Evolutionary conservation across 768 basidiomycete species (phyloP).

Genomic region (Omphalotus guepiniiformis): DNA sequence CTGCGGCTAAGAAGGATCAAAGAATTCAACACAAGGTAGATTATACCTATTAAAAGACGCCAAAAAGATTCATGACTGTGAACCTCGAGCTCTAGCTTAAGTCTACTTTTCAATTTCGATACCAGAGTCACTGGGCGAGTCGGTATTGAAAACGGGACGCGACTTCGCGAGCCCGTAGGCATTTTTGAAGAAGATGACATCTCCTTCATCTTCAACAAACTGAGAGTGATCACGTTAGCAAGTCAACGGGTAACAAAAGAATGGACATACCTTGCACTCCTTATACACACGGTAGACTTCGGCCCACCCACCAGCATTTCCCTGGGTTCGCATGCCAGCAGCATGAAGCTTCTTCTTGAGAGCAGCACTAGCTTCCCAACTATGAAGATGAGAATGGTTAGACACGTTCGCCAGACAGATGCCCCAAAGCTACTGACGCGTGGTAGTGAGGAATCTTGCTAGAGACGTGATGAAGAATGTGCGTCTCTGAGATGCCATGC

Average conservation of each 20-base stretch:
- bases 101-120: constrained; percentile 46
- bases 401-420: neutral
- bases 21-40: too few species aligned
- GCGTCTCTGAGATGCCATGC: constrained; percentile 92
- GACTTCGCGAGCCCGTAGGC: constrained; percentile 70
- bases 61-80: too few species aligned
- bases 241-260: neutral
- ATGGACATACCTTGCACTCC: constrained; percentile 61
- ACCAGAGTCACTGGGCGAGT: constrained; percentile 50
- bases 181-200: constrained; percentile 91
- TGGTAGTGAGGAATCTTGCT: constrained; percentile 97
- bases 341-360: constrained; percentile 73
- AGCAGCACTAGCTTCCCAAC: constrained; percentile 89
- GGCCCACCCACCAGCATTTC: constrained; percentile 73
- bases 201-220: constrained; percentile 94
- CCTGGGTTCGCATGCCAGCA: constrained; percentile 60
- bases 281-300: constrained; percentile 75
- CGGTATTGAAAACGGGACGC: constrained; percentile 62
- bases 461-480: constrained; percentile 86
- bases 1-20: too few species aligned
- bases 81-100: too few species aligned
- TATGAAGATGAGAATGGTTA: constrained; percentile 19
- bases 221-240: constrained; percentile 17
- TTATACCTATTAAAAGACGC: too few species aligned
- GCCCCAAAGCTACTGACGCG: constrained; percentile 41